Conservation (phyloP, 306 rosid genomes). For the Glycine latifolia region DNA sequence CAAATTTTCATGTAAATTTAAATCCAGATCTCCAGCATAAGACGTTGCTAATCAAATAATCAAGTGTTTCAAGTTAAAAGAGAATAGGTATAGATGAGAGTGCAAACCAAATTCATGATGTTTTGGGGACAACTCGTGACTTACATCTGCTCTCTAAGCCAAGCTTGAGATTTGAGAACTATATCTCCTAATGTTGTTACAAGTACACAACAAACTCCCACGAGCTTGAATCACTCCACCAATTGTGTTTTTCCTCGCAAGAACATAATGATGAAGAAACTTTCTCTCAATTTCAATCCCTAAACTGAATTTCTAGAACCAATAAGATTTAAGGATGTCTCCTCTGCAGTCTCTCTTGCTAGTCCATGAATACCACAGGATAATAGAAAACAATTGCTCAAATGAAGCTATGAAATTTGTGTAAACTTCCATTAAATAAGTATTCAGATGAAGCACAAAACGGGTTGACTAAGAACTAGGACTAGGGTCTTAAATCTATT, state of each 20-base stretch:
- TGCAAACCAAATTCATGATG: conserved; percentile 2
- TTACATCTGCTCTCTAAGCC: background rate
- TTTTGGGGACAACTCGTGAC: conserved; percentile 15
- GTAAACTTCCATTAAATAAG: background rate
- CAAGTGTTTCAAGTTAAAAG: conserved; percentile 1
- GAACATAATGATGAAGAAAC: conserved; percentile 6
- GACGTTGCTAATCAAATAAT: background rate
- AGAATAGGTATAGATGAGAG: conserved; percentile 2
- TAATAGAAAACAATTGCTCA: background rate
- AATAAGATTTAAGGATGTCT: background rate
- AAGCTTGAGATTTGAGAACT: background rate
- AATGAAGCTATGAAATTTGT: background rate
- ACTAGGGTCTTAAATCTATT: too few relatives aligned
- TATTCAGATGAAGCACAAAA: background rate
- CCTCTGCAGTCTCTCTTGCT: background rate
- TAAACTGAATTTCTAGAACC: background rate
- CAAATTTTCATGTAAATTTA: background rate
- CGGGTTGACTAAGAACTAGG: background rate
- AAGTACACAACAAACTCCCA: background rate
- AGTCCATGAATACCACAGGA: conserved; percentile 5
- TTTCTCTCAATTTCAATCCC: background rate
- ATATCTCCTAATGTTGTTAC: background rate
- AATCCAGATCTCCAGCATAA: background rate
- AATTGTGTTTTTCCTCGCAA: background rate
- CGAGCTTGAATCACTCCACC: background rate